Base-by-base conservation (phyloP, 495 filamentous ascomycete species). In the Aspergillus incahuasiensis region DNA sequence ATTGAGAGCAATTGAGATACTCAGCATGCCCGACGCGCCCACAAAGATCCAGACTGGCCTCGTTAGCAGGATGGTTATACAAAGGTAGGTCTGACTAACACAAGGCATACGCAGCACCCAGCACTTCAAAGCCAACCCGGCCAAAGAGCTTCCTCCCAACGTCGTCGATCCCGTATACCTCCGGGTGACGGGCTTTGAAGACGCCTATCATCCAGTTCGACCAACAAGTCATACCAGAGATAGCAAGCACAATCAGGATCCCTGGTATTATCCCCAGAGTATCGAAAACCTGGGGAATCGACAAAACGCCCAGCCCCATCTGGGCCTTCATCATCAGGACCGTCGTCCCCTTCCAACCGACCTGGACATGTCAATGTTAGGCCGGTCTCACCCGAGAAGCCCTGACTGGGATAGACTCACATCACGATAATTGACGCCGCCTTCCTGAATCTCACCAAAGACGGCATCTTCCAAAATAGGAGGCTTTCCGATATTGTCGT, bases 141-240 rank as follows among this genome's bases (percentile, higher is more conserved):
- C 84, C 86, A 68, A 83, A 79, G 55, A 89, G 75, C 55, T 90
- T 61, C 16, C 71, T 67, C 7, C 81, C 83, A 12, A 77, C 85
- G 67, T 91, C 86, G 34, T 84, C 82, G 52, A 89, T 85, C 57
- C 82, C 76, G 57, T 82, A 71, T 3, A 90, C 79, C 16, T 83
- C 68, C 5, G 82, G 87, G 62, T 83, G 83, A 38, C 73, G 75
- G 20, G 85, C 48, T 64, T 88, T 88, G 63, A 91, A 82, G 60
- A 83, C 79, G 28, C 83, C 86, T 52, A 90, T 74, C 35, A 89
- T 72, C 53, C 84, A 88, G 63, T 79, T 80, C 22, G 84, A 85
- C 72, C 88, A 91, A 38, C 82, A 83, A 21, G 86, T 81, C 16
- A 88, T 63, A 16, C 81, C 52, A 6, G 85, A 85, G 19, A 87